Percentiles rank a stretch among this genome's conserved stretches.
Conservation (phyloP, 2,329 filamentous ascomycete species). For the Colletotrichum tofieldiae region DNA sequence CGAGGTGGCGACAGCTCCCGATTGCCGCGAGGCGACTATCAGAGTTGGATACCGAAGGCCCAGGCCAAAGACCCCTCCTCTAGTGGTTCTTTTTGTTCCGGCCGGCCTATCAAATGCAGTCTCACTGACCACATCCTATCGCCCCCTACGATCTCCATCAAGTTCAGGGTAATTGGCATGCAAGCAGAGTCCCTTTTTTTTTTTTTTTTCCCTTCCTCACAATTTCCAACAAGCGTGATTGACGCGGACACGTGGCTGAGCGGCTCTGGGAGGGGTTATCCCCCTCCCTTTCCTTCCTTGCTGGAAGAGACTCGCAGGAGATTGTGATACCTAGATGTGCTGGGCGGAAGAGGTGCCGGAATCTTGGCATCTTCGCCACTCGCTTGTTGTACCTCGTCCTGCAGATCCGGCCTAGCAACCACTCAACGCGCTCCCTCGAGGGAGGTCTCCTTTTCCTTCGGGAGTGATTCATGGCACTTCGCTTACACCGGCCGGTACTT, state of each 20-base stretch:
- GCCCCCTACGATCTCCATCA: neutral
- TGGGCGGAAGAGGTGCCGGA: neutral
- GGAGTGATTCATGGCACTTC: neutral
- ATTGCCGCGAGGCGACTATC: slow-evolving; percentile 20
- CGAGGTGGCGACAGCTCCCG: slow-evolving; percentile 22
- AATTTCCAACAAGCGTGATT: neutral
- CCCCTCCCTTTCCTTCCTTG: neutral
- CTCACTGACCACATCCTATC: slow-evolving; percentile 16
- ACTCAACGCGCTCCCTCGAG: neutral
- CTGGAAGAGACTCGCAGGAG: neutral
- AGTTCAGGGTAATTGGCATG: neutral
- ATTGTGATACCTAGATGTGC: neutral
- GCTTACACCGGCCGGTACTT: neutral
- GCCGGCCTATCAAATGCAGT: slow-evolving; percentile 24
- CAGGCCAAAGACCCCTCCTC: slow-evolving; percentile 5
- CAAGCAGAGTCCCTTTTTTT: neutral
- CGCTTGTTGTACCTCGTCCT: neutral
- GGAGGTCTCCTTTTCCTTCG: neutral
- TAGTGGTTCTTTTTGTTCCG: slow-evolving; percentile 11
- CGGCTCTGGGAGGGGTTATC: neutral
- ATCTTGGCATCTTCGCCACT: slow-evolving; percentile 6
- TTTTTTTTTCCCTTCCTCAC: neutral
- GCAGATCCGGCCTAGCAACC: neutral
- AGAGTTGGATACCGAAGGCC: slow-evolving; percentile 1
- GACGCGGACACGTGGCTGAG: neutral